These are phyloP conservation scores for Ogataea neopini DNA, from an alignment of 805 yeast genomes.

Conservation along the genomic window DNA sequence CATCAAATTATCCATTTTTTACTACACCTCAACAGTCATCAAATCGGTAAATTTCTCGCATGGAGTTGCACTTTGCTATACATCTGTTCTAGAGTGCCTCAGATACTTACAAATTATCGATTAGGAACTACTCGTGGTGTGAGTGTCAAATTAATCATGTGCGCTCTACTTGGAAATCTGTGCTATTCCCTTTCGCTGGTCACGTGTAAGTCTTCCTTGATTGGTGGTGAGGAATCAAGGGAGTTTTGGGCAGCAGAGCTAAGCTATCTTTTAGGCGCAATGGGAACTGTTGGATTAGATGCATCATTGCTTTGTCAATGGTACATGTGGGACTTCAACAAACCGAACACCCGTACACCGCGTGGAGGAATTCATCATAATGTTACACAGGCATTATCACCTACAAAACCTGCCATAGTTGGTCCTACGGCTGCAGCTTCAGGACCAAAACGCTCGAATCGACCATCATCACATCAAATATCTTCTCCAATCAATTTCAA, in stretches of 20 bases:
- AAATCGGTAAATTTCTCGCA: conserved; percentile 40
- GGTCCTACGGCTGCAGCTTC: background rate
- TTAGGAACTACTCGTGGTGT: conserved; percentile 52
- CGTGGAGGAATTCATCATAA: conserved; percentile 3
- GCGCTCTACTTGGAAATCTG: conserved; percentile 52
- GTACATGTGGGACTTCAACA: conserved; percentile 32
- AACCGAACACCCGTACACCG: conserved; percentile 1
- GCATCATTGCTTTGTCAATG: conserved; percentile 46
- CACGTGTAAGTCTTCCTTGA: conserved; percentile 43
- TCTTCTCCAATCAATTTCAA: conserved; percentile 26
- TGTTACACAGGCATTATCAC: conserved; percentile 4
- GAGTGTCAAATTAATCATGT: conserved; percentile 47
- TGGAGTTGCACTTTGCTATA: conserved; percentile 55
- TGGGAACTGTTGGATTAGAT: conserved; percentile 55
- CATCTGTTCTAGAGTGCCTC: conserved; percentile 53
- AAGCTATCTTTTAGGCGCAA: conserved; percentile 49
- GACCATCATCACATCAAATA: conserved; percentile 7
- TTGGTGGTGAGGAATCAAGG: conserved; percentile 33
- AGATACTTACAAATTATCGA: conserved; percentile 46
- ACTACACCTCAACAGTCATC: conserved; percentile 16
- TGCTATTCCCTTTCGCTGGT: conserved; percentile 50
- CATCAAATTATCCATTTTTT: conserved; percentile 20
- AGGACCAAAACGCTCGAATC: background rate
- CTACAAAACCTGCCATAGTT: conserved; percentile 5
- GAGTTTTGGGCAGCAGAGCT: conserved; percentile 43